phyloP scores from a whole-genome alignment of 257 asterid species.

The Plantago elongata region DNA sequence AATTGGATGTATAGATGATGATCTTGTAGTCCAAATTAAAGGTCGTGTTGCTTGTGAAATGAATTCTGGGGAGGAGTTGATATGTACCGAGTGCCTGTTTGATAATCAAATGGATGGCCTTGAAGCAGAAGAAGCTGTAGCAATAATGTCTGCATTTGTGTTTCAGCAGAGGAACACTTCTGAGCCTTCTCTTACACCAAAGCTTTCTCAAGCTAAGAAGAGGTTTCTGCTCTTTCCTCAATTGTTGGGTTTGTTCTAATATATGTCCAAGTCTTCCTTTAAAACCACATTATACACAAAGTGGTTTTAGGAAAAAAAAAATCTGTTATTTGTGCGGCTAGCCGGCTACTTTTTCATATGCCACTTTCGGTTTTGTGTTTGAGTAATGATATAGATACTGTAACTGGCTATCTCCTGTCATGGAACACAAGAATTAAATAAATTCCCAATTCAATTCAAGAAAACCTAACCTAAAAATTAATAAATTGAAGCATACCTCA shows the following conservation, averaged over 20 bases:
- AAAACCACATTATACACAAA: neutral
- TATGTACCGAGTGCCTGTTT: slow-evolving; percentile 93
- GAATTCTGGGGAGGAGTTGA: slow-evolving; percentile 99
- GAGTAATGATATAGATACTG: neutral
- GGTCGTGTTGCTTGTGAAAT: slow-evolving; percentile 99
- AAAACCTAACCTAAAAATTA: no score
- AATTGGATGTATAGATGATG: slow-evolving; percentile 84
- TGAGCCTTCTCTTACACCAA: slow-evolving; percentile 86
- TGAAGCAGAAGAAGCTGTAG: slow-evolving; percentile 99
- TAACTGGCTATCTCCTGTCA: neutral
- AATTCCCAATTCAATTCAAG: no score
- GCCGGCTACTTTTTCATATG: neutral
- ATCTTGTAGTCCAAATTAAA: slow-evolving; percentile 93
- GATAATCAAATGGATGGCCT: slow-evolving; percentile 92
- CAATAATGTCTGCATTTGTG: slow-evolving; percentile 96
- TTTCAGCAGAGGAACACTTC: slow-evolving; percentile 91
- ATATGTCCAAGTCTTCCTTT: neutral
- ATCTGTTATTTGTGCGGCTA: neutral
- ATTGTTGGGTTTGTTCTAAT: slow-evolving; percentile 1
- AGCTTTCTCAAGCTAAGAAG: slow-evolving; percentile 64
- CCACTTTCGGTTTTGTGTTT: no score
- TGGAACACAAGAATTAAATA: no score
- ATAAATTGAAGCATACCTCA: no score
- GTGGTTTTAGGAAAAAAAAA: neutral
- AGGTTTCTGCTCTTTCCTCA: slow-evolving; percentile 40